Conservation (phyloP, 2,329 filamentous ascomycete species). For the Lachnellula cervina region DNA sequence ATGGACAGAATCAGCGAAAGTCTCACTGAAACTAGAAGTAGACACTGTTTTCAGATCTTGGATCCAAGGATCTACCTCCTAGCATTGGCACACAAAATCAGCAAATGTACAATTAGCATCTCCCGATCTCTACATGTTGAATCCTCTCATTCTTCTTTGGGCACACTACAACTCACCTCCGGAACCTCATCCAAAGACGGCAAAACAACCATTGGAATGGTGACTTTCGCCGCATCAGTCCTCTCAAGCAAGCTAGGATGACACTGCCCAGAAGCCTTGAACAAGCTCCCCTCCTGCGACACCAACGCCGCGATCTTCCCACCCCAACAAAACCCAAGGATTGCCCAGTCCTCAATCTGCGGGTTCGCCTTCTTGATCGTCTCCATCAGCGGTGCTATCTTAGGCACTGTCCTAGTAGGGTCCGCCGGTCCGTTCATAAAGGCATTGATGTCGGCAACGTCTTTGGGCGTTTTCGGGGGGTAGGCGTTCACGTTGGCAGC, state of each 20-base stretch:
- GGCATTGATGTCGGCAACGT: constrained; percentile 20
- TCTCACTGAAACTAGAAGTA: constrained; percentile 55
- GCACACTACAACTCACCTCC: constrained; percentile 23
- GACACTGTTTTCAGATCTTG: constrained; percentile 35
- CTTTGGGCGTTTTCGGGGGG: constrained; percentile 12
- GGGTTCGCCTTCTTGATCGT: constrained; percentile 7
- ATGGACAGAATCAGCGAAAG: constrained; percentile 62
- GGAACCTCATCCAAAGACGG: constrained; percentile 58
- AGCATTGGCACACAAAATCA: constrained; percentile 37
- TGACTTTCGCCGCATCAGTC: constrained; percentile 54
- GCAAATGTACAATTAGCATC: neutral
- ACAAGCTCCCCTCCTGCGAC: constrained; percentile 49
- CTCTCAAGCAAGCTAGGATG: constrained; percentile 61
- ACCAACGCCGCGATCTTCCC: constrained; percentile 59
- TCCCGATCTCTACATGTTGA: constrained; percentile 30
- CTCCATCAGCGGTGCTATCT: constrained; percentile 7
- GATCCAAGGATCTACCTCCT: constrained; percentile 34
- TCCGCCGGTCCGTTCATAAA: constrained; percentile 17
- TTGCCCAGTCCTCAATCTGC: constrained; percentile 22
- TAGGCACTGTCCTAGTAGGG: constrained; percentile 7
- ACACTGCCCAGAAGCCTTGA: constrained; percentile 45
- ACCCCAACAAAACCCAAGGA: constrained; percentile 58
- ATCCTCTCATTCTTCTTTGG: constrained; percentile 38
- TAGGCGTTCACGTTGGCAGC: constrained; percentile 13
- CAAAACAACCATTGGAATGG: constrained; percentile 55